These are phyloP conservation scores for Fusarium sp. DNA, from an alignment of 2,329 filamentous ascomycete species.

Conservation along the genomic window DNA sequence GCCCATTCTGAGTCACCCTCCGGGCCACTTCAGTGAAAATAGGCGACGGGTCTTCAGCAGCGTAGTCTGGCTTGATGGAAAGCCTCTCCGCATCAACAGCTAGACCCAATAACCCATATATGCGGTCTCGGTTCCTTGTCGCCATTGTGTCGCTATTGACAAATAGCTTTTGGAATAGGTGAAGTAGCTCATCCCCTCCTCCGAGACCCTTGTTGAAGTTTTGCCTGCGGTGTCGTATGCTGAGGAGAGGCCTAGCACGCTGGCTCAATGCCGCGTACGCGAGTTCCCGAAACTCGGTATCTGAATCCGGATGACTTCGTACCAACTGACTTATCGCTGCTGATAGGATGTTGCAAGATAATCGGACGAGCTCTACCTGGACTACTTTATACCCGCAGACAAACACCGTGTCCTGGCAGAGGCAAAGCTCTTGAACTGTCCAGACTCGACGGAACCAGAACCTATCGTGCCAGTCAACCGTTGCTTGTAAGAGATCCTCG, in stretches of 20 bases:
- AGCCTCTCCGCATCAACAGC: slow-evolving; percentile 1
- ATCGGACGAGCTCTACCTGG: neutral
- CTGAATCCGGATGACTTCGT: neutral
- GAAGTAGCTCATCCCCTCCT: neutral
- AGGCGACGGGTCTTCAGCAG: neutral
- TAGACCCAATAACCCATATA: slow-evolving; percentile 1
- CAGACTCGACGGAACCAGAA: slow-evolving; percentile 8
- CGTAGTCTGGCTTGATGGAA: neutral
- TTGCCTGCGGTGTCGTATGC: neutral
- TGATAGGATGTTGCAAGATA: neutral
- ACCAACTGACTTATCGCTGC: neutral
- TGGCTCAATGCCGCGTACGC: neutral
- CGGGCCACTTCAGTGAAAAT: neutral
- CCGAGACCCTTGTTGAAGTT: neutral
- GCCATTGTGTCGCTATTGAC: neutral
- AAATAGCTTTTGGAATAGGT: neutral
- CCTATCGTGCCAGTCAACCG: neutral
- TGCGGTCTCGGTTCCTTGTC: neutral
- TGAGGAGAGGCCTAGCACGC: neutral
- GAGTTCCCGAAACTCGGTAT: neutral
- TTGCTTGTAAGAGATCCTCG: neutral
- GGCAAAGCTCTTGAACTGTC: slow-evolving; percentile 3
- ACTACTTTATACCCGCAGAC: neutral
- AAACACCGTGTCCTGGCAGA: neutral
- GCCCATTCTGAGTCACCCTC: neutral